A percentile compares a stretch with the other conserved stretches of the same genome.
phyloP scores from a whole-genome alignment of 441 rosid species.

The Adansonia rubrostipa region DNA sequence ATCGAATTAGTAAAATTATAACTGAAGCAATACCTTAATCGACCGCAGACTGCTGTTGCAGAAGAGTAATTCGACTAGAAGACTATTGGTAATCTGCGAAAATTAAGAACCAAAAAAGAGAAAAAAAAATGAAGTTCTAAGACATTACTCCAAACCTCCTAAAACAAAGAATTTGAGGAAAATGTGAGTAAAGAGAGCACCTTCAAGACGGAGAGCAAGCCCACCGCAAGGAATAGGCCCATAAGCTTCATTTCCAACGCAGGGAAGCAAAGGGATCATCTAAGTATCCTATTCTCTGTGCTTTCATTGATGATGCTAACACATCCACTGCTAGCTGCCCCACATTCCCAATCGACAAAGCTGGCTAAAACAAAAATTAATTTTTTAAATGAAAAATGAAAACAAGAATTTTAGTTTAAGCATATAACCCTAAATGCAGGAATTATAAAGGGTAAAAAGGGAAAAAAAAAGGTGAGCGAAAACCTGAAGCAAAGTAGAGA shows the following conservation, averaged over 20 bases:
- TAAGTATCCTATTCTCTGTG: slow-evolving; percentile 72
- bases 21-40: slow-evolving; percentile 49
- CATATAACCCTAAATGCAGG: neutral
- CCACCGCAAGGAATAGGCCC: slow-evolving; percentile 69
- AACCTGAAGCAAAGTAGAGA: slow-evolving; percentile 77
- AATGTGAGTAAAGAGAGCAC: slow-evolving; percentile 38
- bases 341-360: slow-evolving; percentile 87
- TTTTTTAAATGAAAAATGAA: neutral
- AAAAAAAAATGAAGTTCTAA: neutral
- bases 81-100: slow-evolving; percentile 63
- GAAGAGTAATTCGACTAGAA: slow-evolving; percentile 49
- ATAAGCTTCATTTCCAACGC: slow-evolving; percentile 86
- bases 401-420: neutral
- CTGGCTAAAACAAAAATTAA: slow-evolving; percentile 55
- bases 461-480: too few relatives aligned
- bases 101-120: neutral
- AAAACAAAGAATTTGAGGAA: slow-evolving; percentile 11
- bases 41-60: slow-evolving; percentile 83
- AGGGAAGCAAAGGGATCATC: slow-evolving; percentile 82
- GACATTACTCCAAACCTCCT: neutral
- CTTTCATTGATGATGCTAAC: slow-evolving; percentile 66
- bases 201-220: slow-evolving; percentile 87
- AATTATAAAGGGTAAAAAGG: neutral
- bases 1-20: neutral
- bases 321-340: slow-evolving; percentile 91